Conservation (phyloP, 768 basidiomycete genomes). For the Cystobasidium ongulense region DNA sequence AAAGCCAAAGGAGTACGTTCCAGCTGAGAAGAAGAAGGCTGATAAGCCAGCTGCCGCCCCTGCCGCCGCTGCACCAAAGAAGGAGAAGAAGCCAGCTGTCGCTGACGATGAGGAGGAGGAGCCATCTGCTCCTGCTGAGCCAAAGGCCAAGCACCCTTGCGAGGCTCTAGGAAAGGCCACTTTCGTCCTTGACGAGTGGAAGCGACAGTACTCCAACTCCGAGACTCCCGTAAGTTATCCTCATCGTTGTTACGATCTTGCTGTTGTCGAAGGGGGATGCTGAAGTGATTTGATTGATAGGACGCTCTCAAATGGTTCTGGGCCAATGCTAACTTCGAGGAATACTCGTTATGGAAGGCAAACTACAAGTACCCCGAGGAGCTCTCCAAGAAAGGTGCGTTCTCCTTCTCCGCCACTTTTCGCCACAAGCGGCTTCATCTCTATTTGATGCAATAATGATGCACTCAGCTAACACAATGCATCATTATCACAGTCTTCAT, state of each 20-base stretch:
- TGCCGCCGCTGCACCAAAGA: conserved; percentile 39
- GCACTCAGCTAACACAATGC: too few relatives aligned
- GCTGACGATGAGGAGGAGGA: conserved; percentile 41
- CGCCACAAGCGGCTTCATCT: neutral
- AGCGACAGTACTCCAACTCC: conserved; percentile 93
- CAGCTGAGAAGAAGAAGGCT: conserved; percentile 56
- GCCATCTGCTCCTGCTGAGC: conserved; percentile 65
- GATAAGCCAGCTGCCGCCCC: conserved; percentile 43
- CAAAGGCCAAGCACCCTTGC: conserved; percentile 89
- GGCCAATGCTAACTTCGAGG: conserved; percentile 59
- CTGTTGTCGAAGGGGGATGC: too few relatives aligned
- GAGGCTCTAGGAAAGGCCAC: conserved; percentile 79
- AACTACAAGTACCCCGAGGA: conserved; percentile 97
- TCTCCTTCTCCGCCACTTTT: neutral
- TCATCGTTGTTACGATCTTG: neutral
- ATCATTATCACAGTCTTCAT: conserved; percentile 79
- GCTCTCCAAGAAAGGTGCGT: conserved; percentile 56
- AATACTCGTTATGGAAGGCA: conserved; percentile 53
- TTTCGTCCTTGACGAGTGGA: conserved; percentile 66
- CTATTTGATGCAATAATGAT: too few relatives aligned
- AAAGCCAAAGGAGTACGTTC: conserved; percentile 38
- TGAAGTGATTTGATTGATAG: conserved; percentile 46
- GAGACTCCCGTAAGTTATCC: conserved; percentile 58
- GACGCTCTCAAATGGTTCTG: conserved; percentile 87
- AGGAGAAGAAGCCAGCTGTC: conserved; percentile 43